Conservation (phyloP, 1,284 basidiomycete species). For the Microbotryum intermedium region DNA sequence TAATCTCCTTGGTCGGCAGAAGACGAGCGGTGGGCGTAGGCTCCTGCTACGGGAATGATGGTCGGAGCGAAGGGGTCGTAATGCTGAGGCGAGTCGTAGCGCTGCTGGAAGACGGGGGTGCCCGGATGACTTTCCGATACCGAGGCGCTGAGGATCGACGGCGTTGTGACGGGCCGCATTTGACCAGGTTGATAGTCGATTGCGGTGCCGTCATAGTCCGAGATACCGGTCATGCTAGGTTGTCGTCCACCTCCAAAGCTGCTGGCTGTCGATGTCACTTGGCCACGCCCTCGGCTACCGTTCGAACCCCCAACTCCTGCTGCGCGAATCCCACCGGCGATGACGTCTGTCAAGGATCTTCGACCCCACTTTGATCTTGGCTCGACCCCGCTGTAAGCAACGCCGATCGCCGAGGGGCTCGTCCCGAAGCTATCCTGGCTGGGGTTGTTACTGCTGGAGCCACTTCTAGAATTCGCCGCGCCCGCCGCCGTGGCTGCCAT, state of each 20-base stretch:
- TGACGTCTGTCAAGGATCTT: conserved; percentile 17
- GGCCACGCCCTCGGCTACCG: no score
- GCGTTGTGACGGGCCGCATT: conserved; percentile 11
- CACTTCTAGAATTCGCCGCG: no score
- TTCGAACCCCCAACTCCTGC: no score
- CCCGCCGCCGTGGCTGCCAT: no score
- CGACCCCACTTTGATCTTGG: conserved; percentile 24
- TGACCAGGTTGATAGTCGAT: conserved; percentile 16
- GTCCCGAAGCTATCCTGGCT: conserved; percentile 14
- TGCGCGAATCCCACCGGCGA: conserved; percentile 10
- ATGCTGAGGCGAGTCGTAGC: not conserved
- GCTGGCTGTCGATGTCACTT: no score
- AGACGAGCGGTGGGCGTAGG: conserved; percentile 3
- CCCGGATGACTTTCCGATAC: not conserved
- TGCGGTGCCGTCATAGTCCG: conserved; percentile 18
- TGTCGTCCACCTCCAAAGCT: conserved; percentile 14
- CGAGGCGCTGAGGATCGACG: not conserved
- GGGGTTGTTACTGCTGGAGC: not conserved
- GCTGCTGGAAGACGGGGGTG: no score
- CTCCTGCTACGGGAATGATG: conserved; percentile 13
- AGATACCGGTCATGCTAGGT: conserved; percentile 9
- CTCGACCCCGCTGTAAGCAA: conserved; percentile 15
- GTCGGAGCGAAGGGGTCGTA: conserved; percentile 17
- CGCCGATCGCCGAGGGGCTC: conserved; percentile 23
- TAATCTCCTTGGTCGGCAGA: conserved; percentile 7